phyloP scores from a whole-genome alignment of 208 protist genomes.

The Endotrypanum monterogeii region DNA sequence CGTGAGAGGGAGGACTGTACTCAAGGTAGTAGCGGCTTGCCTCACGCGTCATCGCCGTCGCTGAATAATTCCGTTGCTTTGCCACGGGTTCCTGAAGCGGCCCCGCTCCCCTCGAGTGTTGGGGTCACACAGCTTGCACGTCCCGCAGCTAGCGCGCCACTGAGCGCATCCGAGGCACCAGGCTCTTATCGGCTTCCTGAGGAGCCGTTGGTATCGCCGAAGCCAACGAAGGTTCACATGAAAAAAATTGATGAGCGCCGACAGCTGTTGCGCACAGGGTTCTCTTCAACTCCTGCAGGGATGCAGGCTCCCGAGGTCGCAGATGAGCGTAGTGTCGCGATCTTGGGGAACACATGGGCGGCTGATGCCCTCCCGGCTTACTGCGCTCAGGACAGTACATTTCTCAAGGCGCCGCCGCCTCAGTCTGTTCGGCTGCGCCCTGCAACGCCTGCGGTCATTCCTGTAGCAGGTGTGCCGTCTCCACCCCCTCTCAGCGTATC shows the following conservation, averaged over 20 bases:
- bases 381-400: not conserved
- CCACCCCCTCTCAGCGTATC: not conserved
- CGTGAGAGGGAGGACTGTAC: not conserved
- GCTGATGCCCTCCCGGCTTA: not conserved
- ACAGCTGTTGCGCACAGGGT: not conserved
- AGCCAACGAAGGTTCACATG: not conserved
- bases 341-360: not conserved
- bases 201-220: not conserved
- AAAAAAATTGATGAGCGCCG: conserved; percentile 14
- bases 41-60: not conserved
- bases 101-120: not conserved
- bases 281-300: not conserved
- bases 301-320: not conserved
- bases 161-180: not conserved
- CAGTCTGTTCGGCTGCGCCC: not conserved
- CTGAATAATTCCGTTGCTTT: not conserved
- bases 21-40: not conserved
- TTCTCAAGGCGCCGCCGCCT: not conserved
- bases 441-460: conserved; percentile 5
- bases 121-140: no score
- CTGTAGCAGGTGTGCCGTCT: not conserved
- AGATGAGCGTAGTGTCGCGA: not conserved
- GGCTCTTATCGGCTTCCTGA: not conserved
- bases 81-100: not conserved
- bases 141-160: not conserved